Evolutionary conservation across 2,329 filamentous ascomycete genomes (phyloP).

Genomic region (Clarireedia hainanense): DNA sequence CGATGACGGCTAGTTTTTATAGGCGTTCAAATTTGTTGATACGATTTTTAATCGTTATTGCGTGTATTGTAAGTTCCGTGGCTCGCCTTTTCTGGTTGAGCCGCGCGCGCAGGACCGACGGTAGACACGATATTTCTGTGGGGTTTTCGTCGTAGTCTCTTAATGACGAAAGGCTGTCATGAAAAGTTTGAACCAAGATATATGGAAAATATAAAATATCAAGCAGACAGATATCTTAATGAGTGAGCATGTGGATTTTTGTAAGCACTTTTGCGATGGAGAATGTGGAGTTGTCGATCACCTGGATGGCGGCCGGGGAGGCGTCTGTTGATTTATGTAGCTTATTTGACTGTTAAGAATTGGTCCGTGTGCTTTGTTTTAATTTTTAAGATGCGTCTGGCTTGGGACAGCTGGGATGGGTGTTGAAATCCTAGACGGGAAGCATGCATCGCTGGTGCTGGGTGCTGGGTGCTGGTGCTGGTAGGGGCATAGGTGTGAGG

Average conservation of each 20-base stretch:
- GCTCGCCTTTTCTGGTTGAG: neutral
- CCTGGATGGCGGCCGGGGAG: constrained; percentile 32
- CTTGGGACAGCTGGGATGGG: neutral
- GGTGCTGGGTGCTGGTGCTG: too few species aligned
- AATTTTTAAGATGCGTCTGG: neutral
- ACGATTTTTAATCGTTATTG: neutral
- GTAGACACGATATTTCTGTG: too few species aligned
- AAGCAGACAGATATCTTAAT: neutral
- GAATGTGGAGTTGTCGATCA: constrained; percentile 34
- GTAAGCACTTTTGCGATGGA: constrained; percentile 5
- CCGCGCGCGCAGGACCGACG: too few species aligned
- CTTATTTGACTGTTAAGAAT: neutral
- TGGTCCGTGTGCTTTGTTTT: neutral
- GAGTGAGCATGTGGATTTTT: neutral
- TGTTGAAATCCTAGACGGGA: too few species aligned
- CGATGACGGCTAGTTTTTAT: neutral
- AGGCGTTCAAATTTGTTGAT: too few species aligned
- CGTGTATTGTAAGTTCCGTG: neutral
- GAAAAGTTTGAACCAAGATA: neutral
- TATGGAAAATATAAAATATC: neutral
- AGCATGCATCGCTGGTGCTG: too few species aligned
- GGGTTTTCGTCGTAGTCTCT: too few species aligned
- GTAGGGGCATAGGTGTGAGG: too few species aligned
- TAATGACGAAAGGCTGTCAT: neutral
- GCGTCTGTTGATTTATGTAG: constrained; percentile 29